A percentile compares a stretch with the other conserved stretches of the same genome.
Conservation (phyloP, 1,284 basidiomycete genomes). For the Cryptococcus sp. region DNA sequence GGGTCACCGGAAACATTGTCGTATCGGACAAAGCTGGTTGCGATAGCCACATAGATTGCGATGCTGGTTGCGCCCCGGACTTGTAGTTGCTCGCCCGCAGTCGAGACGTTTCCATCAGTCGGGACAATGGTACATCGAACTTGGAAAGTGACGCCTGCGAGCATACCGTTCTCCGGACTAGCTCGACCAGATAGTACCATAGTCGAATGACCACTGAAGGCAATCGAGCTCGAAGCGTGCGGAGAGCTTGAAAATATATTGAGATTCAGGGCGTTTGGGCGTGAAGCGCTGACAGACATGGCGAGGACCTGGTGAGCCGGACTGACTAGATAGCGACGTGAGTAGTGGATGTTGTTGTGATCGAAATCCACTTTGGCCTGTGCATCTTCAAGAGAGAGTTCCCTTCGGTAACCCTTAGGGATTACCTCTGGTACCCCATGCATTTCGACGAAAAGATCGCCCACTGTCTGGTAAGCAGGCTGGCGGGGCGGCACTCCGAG, state of each 20-base stretch:
- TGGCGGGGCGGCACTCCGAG: constrained; percentile 1
- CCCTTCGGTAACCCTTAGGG: background rate
- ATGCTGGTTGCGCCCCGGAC: constrained; percentile 1
- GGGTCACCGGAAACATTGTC: constrained; percentile 1
- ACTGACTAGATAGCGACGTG: background rate
- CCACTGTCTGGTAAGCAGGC: constrained; percentile 1
- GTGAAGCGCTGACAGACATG: background rate
- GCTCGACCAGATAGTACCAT: background rate
- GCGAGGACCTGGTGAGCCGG: background rate
- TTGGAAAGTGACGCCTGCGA: background rate
- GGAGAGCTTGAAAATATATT: background rate
- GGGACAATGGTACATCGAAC: background rate
- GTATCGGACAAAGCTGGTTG: constrained; percentile 1
- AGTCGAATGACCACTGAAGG: background rate
- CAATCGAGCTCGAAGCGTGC: background rate
- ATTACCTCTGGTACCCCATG: background rate
- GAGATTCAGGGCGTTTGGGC: background rate
- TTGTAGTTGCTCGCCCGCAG: background rate
- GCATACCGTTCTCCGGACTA: constrained; percentile 3
- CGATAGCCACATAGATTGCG: background rate
- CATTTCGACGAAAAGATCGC: constrained; percentile 2
- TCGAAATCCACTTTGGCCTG: background rate
- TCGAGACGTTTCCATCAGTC: background rate
- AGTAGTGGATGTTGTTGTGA: background rate
- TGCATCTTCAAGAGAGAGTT: background rate